Conservation (phyloP, 129 eudicot species). For the Escallonia herrerae region DNA sequence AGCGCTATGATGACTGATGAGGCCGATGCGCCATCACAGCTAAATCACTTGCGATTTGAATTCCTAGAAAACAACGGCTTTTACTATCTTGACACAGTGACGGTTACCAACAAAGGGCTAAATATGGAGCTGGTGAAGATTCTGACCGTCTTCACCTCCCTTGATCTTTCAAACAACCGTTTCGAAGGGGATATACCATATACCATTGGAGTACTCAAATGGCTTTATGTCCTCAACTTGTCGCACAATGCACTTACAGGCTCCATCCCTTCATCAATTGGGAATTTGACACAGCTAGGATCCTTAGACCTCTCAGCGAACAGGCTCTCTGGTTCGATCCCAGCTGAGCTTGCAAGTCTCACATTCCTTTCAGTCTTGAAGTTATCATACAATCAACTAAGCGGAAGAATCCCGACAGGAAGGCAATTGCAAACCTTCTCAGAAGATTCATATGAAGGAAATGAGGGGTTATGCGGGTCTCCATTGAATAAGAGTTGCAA, state of each 20-base stretch:
- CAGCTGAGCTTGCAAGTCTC: constrained; percentile 24
- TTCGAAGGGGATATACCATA: constrained; percentile 53
- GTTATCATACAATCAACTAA: constrained; percentile 45
- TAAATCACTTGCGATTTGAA: background rate
- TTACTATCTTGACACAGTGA: constrained; percentile 7
- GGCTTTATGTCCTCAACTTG: constrained; percentile 44
- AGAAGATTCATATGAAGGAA: constrained; percentile 36
- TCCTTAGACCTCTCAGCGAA: constrained; percentile 70
- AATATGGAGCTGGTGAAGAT: constrained; percentile 43
- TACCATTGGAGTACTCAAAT: constrained; percentile 35
- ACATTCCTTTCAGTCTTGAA: constrained; percentile 40
- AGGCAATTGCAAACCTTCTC: constrained; percentile 41
- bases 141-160: constrained; percentile 44
- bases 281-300: constrained; percentile 40
- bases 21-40: background rate
- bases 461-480: constrained; percentile 50
- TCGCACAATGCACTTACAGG: constrained; percentile 52
- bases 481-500: constrained; percentile 24
- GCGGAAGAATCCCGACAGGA: constrained; percentile 44
- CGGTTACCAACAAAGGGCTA: constrained; percentile 7
- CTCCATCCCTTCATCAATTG: constrained; percentile 47
- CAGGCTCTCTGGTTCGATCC: constrained; percentile 49
- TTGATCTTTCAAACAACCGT: constrained; percentile 50
- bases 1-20: constrained; percentile 11
- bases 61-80: background rate